Conservation (phyloP, 257 asterid genomes). For the Mentha longifolia region DNA sequence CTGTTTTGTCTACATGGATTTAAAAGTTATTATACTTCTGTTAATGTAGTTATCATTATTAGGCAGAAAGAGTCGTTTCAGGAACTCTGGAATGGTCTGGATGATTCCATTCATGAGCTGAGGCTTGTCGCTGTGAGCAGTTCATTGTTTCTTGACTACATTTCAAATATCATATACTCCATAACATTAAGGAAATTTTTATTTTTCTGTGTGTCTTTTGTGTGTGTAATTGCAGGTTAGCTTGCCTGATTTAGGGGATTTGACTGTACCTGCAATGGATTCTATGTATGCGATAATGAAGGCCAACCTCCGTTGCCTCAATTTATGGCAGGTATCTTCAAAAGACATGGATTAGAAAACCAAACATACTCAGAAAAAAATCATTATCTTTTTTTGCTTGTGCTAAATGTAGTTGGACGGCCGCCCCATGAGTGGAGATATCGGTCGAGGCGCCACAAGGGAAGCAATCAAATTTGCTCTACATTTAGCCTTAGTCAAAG, state of each 20-base stretch:
- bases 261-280: constrained; percentile 64
- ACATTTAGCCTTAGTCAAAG: constrained; percentile 54
- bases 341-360: background rate
- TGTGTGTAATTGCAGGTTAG: constrained; percentile 60
- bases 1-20: background rate
- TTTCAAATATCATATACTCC: constrained; percentile 1
- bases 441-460: constrained; percentile 88
- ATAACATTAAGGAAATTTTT: background rate
- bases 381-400: constrained; percentile 6
- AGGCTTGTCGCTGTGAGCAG: constrained; percentile 87
- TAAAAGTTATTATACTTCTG: background rate
- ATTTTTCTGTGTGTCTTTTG: too few species aligned
- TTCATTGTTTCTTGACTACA: background rate
- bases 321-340: constrained; percentile 81
- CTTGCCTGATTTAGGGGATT: constrained; percentile 70
- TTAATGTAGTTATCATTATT: constrained; percentile 40
- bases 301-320: constrained; percentile 55
- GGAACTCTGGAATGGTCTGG: constrained; percentile 79
- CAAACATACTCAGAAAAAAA: background rate
- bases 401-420: constrained; percentile 74
- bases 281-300: constrained; percentile 70
- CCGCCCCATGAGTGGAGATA: constrained; percentile 97
- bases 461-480: constrained; percentile 77
- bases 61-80: constrained; percentile 59
- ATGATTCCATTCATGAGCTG: constrained; percentile 62